A percentile compares a stretch with the other conserved stretches of the same genome.
Conservation (phyloP, 192 early-diverging fungal species). For the Rhizoclosmatium globosum region DNA sequence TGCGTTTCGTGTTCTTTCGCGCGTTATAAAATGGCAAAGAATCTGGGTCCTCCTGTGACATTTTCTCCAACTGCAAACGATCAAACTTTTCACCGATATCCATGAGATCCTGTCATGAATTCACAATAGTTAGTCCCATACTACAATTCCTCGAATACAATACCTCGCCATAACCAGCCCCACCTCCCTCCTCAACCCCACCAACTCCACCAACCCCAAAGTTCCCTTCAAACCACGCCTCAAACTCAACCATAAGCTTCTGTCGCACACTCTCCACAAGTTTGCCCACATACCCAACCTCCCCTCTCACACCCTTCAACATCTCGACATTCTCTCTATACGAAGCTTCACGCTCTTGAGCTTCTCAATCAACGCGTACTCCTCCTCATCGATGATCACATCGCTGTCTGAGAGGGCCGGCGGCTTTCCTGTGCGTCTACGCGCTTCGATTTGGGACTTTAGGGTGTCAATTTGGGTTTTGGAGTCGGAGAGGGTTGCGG, state of each 20-base stretch:
- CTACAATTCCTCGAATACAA: not conserved
- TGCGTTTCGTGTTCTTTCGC: slow-evolving; percentile 57
- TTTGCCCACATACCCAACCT: slow-evolving; percentile 62
- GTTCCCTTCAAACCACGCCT: slow-evolving; percentile 59
- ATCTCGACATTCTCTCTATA: slow-evolving; percentile 55
- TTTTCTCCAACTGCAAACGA: slow-evolving; percentile 62
- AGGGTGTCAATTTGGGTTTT: slow-evolving; percentile 59
- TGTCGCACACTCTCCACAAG: slow-evolving; percentile 67
- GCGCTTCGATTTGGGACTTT: slow-evolving; percentile 45
- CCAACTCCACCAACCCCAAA: slow-evolving; percentile 53
- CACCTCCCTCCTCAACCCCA: slow-evolving; percentile 18
- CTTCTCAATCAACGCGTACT: slow-evolving; percentile 50
- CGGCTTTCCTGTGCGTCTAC: not conserved
- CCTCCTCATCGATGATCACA: slow-evolving; percentile 64
- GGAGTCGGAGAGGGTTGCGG: slow-evolving; percentile 50
- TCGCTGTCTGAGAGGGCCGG: slow-evolving; percentile 15
- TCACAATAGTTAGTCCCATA: not conserved
- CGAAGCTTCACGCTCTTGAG: slow-evolving; percentile 51
- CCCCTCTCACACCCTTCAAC: slow-evolving; percentile 46
- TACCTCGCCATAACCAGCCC: slow-evolving; percentile 11
- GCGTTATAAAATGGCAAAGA: slow-evolving; percentile 66
- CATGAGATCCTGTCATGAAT: slow-evolving; percentile 54
- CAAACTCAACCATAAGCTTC: slow-evolving; percentile 68
- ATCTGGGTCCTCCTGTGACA: slow-evolving; percentile 68
- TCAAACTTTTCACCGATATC: slow-evolving; percentile 73